Evolutionary conservation across 2,329 filamentous ascomycete species (phyloP), one percentile per base, ranked within the genome.

Genomic region (Iodosphaeria phyllophila): DNA sequence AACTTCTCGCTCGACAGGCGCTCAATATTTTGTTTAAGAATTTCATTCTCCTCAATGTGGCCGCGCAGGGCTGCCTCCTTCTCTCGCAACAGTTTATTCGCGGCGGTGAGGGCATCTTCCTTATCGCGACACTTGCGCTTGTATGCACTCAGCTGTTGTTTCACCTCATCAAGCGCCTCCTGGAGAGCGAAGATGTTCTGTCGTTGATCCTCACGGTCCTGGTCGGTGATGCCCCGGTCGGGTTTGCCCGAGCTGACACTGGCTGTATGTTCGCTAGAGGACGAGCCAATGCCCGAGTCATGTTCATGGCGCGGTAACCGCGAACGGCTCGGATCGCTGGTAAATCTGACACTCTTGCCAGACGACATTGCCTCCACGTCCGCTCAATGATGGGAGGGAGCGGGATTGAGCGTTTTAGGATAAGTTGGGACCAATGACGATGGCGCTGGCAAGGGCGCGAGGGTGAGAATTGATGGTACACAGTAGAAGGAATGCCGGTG

Each of bases 271-370:
- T 42, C 43, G 32, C 39, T 47, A 15, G 22, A 24, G 26, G 41
- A 38, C 27, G 43, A 45, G 32, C 40, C 43, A 23, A 40, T 33
- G 14, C 42, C 45, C 8, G 42, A 47, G 11, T 28, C 27, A 10
- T 14, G 22, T 12, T 20, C 22, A 16, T 16, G 27, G 13, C 23
- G 27, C 15, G 27, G 22, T 8, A 23, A 12, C 11, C 26, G 12
- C 11, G 19, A n/a, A n/a, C n/a, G n/a, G 16, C 20, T 8, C 13
- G 11, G 12, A 15, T 24, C 16, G 6, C 20, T 22, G 16, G 12
- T 7, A 20, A 28, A 28, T 16, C 23, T 20, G n/a, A 28, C 22
- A n/a, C 10, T 25, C 18, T 17, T 28, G 12, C n/a, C n/a, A n/a
- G 8, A 10, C 7, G 27, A 13, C 22, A 19, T 21, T n/a, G n/a